Percentiles rank a stretch among this genome's conserved stretches.
Evolutionary conservation across 164 flowering plant genomes (phyloP).

Genomic region (Saururus chinensis): DNA sequence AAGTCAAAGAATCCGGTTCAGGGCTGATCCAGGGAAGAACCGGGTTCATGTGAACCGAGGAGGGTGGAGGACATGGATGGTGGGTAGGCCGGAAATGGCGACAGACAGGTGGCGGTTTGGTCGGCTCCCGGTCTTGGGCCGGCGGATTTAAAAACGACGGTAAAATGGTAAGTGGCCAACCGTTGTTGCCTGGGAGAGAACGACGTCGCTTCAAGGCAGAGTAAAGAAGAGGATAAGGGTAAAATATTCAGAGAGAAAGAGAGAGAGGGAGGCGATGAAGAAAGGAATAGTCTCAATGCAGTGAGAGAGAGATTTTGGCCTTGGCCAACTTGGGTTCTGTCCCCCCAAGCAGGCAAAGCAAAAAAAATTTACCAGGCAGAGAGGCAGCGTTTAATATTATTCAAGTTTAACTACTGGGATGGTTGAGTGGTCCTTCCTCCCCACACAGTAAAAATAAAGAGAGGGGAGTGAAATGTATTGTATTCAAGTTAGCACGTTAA

Average conservation of each 20-base stretch:
- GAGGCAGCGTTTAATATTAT: neutral
- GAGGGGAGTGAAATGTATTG: neutral
- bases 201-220: constrained; percentile 22
- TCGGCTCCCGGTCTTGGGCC: constrained; percentile 13
- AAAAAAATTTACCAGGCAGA: neutral
- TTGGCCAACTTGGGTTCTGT: neutral
- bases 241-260: neutral
- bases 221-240: constrained; percentile 13
- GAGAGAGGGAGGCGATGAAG: neutral
- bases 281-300: neutral
- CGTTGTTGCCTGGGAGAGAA: constrained; percentile 28
- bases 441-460: too few relatives aligned
- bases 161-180: constrained; percentile 30
- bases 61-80: constrained; percentile 2
- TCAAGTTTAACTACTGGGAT: neutral
- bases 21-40: neutral
- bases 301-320: neutral
- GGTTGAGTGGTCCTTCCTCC: too few relatives aligned
- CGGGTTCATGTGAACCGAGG: constrained; percentile 8
- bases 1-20: neutral
- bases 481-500: constrained; percentile 5
- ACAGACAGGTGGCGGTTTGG: constrained; percentile 22
- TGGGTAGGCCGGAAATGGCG: constrained; percentile 3
- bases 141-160: constrained; percentile 5
- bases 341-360: too few relatives aligned